A percentile compares a stretch with the other conserved stretches of the same genome.
phyloP scores from a whole-genome alignment of 2,329 filamentous ascomycete species.

The Fusarium nurragi region DNA sequence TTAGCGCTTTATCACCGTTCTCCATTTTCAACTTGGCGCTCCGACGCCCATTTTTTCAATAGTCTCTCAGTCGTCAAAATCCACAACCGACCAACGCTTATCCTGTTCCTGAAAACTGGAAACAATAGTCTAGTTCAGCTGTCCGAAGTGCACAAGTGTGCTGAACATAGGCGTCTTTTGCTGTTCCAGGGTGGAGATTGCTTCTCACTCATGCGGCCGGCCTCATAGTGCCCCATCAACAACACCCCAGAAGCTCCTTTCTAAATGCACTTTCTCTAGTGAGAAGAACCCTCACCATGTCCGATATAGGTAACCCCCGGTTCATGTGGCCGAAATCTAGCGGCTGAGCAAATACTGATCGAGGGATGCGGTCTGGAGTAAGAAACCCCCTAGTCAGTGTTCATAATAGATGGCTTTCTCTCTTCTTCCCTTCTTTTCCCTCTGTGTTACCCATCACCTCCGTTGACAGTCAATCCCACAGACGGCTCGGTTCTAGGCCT shows the following conservation, averaged over 20 bases:
- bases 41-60: slow-evolving; percentile 21
- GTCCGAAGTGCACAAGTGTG: slow-evolving; percentile 12
- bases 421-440: slow-evolving; percentile 9
- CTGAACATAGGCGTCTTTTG: slow-evolving; percentile 4
- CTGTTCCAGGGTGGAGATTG: slow-evolving; percentile 34
- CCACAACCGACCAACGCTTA: slow-evolving; percentile 36
- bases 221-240: slow-evolving; percentile 10
- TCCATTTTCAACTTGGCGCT: slow-evolving; percentile 22
- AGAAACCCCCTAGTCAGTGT: slow-evolving; percentile 1
- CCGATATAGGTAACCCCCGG: slow-evolving; percentile 41
- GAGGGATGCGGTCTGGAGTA: slow-evolving; percentile 15
- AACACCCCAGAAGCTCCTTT: slow-evolving; percentile 3
- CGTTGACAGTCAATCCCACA: slow-evolving; percentile 41
- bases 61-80: slow-evolving; percentile 17
- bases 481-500: slow-evolving; percentile 46
- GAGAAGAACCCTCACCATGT: slow-evolving; percentile 11
- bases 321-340: slow-evolving; percentile 20
- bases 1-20: neutral
- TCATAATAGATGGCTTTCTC: slow-evolving; percentile 12
- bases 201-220: slow-evolving; percentile 4
- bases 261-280: neutral
- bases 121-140: slow-evolving; percentile 15
- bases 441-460: slow-evolving; percentile 32
- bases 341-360: slow-evolving; percentile 8
- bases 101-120: slow-evolving; percentile 48